Base-by-base conservation (phyloP, 2,329 filamentous ascomycete genomes). In the Hirsutella rhossiliensis region DNA sequence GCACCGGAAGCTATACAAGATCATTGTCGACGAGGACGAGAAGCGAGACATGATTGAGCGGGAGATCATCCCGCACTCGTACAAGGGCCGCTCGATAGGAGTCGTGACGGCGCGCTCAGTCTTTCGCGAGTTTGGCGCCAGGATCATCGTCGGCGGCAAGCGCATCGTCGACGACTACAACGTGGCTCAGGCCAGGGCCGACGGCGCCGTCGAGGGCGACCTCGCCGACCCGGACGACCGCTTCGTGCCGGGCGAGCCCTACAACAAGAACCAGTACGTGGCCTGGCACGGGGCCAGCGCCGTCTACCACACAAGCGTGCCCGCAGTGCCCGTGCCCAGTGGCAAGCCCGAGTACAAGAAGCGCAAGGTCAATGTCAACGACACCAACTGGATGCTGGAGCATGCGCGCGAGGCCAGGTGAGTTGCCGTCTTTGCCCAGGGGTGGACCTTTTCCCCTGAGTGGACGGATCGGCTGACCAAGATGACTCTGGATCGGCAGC, bases 181-280 rank as follows among this genome's bases (percentile, higher is more conserved):
- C 50, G 86, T 86, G 32, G 67, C 81, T 29, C 82, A 80, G 52
- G 83, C 83, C 29, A 78, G 80, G 41, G 82, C 81, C 41, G 80
- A 86, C 42, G 90, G 89, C 19, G 81, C 81, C 23, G 75, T 87
- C 3, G 90, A 96, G 61, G 92, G 92, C 50, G 87, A 94, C 59
- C 61, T 97, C 20, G 92, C 89, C 17, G 92, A 97, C 57, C 90
- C 90, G 0, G 83, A 88, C 47, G 92, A 98, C 62, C 75, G 73
- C 47, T 75, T 89, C 37, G 76, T 88, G 23, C 75, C 76, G 9
- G 85, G 83, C 34, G 84, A 94, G 59, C 73, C 81, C n/a, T 98
- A 98, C 72, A 96, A 98, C 71, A 88, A 90, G 67, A 98, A 98
- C 59, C 89, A 96, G 62, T 98, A 96, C 58, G 92, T 98, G 27